Evolutionary conservation across 78 protist genomes (phyloP).

Genomic region (slime mould (Dictyostelium discoideum)): dicty_2.7 NC_007088.5:3365501-3366000

Average conservation of each 20-base stretch:
- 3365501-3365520: not conserved
- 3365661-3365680: not conserved
- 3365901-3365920: not conserved
- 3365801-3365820: not conserved
- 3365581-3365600: not conserved
- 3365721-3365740: no score
- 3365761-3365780: not conserved
- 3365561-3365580: not conserved
- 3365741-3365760: no score
- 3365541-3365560: not conserved
- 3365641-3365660: not conserved
- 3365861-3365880: not conserved
- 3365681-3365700: not conserved
- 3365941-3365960: not conserved
- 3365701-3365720: no score
- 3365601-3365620: constrained; percentile 9
- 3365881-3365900: not conserved
- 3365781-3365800: not conserved
- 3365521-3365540: not conserved
- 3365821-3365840: not conserved
- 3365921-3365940: not conserved
- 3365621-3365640: not conserved
- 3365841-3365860: not conserved
- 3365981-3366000: not conserved
- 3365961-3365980: not conserved